Evolutionary conservation across 768 basidiomycete species (phyloP), one percentile per base, ranked within the genome.

Genomic region (Termitomyces sp.): DNA sequence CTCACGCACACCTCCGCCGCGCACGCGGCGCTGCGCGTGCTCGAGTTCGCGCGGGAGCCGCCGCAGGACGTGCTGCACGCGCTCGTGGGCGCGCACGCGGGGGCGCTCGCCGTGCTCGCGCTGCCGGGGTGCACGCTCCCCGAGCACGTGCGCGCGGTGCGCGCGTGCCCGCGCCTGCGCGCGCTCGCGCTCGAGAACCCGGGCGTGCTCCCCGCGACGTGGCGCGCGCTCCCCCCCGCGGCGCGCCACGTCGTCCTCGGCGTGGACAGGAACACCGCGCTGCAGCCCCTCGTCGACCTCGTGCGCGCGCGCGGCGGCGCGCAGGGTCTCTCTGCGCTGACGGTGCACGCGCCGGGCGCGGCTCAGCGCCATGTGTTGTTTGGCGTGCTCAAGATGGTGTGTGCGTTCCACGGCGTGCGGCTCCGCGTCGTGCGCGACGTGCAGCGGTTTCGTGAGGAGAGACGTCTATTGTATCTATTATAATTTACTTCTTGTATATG

Each of bases 41-140:
- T 90, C 55, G 81, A 85, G 55, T 72, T 89, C 55, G 81, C 81
- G 52, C 77, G 86, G 56, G 82, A 88, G 59, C 86, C 87, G 1
- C 76, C 80, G 44, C 57, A 70, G 8, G 76, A 80, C 14, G 63
- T 86, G 49, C 72, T 90, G 49, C 80, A 86, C 54, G 76, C 79
- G 66, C 66, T 90, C 52, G 71, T 83, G 28, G 68, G 71, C 48
- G 71, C 76, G 11, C 82, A 87, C 66, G 76, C 76, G 30, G 60
- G 69, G 41, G 72, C 72, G 30, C 74, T 90, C 38, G 73, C 73
- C 55, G 81, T 82, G 26, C 77, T 90, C 51, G 72, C 82, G 1
- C 71, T 87, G 9, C 88, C 87, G 24, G 76, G 77, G 9, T 85
- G 79, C 62, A 65, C 72, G 16, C 75, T 80, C 10, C 70, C 73